Conservation (phyloP, 331 rosid species). For the Rhamnella rubrinervis region DNA sequence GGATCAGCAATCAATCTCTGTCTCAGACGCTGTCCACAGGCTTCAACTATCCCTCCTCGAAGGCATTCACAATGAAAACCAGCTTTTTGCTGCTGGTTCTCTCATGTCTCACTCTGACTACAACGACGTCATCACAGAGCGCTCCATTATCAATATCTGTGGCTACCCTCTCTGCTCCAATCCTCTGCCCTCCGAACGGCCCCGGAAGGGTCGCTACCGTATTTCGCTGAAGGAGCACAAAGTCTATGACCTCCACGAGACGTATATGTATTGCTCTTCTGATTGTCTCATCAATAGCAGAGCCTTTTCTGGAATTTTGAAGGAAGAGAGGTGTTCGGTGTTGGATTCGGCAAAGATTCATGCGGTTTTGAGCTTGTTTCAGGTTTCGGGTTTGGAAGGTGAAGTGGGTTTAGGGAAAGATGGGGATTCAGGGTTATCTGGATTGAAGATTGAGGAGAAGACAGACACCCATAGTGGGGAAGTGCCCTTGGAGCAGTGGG, state of each 20-base stretch:
- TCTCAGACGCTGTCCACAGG: slow-evolving; percentile 58
- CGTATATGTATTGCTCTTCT: slow-evolving; percentile 70
- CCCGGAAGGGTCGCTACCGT: slow-evolving; percentile 68
- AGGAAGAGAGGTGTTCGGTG: slow-evolving; percentile 54
- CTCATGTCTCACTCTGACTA: slow-evolving; percentile 73
- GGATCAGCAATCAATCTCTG: slow-evolving; percentile 29
- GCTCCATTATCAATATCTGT: slow-evolving; percentile 58
- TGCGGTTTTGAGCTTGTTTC: slow-evolving; percentile 50
- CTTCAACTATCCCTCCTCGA: slow-evolving; percentile 66
- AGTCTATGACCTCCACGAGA: slow-evolving; percentile 78
- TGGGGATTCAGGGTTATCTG: slow-evolving; percentile 52
- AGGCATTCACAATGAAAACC: slow-evolving; percentile 59
- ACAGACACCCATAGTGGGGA: slow-evolving; percentile 39
- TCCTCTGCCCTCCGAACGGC: slow-evolving; percentile 49
- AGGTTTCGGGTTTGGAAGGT: slow-evolving; percentile 31
- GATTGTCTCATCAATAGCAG: slow-evolving; percentile 62
- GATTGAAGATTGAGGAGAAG: slow-evolving; percentile 70
- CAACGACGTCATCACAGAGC: slow-evolving; percentile 77
- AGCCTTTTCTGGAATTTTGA: slow-evolving; percentile 57
- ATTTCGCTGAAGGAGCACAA: slow-evolving; percentile 80
- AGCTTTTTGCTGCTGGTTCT: slow-evolving; percentile 74
- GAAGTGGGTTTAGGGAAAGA: slow-evolving; percentile 38
- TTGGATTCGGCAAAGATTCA: slow-evolving; percentile 51
- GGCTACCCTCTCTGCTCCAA: slow-evolving; percentile 79
- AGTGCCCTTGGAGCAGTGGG: slow-evolving; percentile 58